Evolutionary conservation across 2,329 filamentous ascomycete species (phyloP).

Genomic region (Gremmenia infestans): DNA sequence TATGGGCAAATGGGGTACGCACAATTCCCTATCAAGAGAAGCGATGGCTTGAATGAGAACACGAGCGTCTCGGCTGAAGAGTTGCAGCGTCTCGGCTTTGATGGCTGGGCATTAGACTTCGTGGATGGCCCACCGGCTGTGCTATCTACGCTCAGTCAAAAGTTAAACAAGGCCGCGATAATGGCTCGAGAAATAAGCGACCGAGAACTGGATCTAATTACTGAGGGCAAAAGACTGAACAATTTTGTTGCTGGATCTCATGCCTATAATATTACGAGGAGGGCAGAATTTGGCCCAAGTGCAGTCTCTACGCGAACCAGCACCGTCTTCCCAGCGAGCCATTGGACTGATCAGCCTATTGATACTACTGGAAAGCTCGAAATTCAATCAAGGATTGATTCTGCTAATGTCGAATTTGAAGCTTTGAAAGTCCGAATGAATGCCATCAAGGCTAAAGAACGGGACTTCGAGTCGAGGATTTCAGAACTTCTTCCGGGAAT

Average conservation of each 20-base stretch:
- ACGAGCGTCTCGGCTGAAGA: constrained; percentile 49
- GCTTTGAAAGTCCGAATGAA: constrained; percentile 20
- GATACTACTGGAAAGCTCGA: constrained; percentile 61
- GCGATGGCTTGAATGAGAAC: constrained; percentile 48
- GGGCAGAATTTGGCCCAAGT: constrained; percentile 73
- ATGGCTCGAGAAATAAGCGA: constrained; percentile 58
- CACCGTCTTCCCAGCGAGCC: constrained; percentile 53
- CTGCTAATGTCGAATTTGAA: constrained; percentile 23
- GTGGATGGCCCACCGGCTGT: constrained; percentile 78
- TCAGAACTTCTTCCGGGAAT: constrained; percentile 30
- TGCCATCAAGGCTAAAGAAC: constrained; percentile 2
- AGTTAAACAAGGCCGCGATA: constrained; percentile 65
- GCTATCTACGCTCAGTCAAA: constrained; percentile 75
- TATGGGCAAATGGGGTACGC: constrained; percentile 51
- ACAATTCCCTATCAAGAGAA: constrained; percentile 66
- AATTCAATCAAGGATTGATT: constrained; percentile 47
- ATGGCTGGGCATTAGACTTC: constrained; percentile 75
- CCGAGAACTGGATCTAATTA: constrained; percentile 62
- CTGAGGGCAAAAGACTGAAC: constrained; percentile 49
- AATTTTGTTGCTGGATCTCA: constrained; percentile 67
- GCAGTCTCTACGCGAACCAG: constrained; percentile 66
- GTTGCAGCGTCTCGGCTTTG: constrained; percentile 58
- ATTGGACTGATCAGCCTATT: constrained; percentile 75
- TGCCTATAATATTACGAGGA: constrained; percentile 60
- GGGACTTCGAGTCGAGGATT: constrained; percentile 35